Evolutionary conservation across 768 basidiomycete species (phyloP), one percentile per base, ranked within the genome.

Genomic region (Amanita polypyramis): DNA sequence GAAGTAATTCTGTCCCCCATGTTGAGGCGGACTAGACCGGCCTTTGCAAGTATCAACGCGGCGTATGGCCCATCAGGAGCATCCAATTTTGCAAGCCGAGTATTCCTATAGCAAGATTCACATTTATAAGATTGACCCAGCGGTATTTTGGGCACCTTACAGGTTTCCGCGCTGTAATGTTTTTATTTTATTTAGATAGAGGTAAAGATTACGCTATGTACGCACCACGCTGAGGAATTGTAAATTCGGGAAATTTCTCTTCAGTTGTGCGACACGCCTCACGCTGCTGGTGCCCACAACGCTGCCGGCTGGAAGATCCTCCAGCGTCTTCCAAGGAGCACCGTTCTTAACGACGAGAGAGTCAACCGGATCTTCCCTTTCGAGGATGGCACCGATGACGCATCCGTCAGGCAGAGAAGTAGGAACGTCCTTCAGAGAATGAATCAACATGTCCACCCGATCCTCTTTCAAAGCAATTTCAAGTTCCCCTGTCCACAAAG

Each of bases 221-320:
- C 92, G 66, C 65, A 96, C 93, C 60, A 93, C 82, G 57, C 97
- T 93, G 63, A 82, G 67, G 62, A 96, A 96, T 46, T 76, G 71
- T 45, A 99, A 69, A 39, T 72, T 63, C 0, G 89, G 88, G 64
- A 78, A 94, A 47, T 70, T 75, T 55, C 85, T 74, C 65, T 81
- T 82, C 52, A 98, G 62, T 63, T 97, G 94, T 5, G 96, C 95
- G 23, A 95, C 82, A 51, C 96, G 69, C 43, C 96, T 75, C 27
- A 99, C 90, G 63, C 89, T 93, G 56, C 90, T 90, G 37, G 96
- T 97, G 11, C 96, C 96, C n/a, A 99, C 80, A 7, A 94, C 85
- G 56, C 82, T 85, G 8, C 92, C 93, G 10, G 75, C 75, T 1
- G 95, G 93, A 35, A 98, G 60, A 27, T 97, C 94, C 27, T 81